These are phyloP conservation scores for Oenanthe sinensis DNA, from an alignment of 129 eudicot species.

Conservation along the genomic window DNA sequence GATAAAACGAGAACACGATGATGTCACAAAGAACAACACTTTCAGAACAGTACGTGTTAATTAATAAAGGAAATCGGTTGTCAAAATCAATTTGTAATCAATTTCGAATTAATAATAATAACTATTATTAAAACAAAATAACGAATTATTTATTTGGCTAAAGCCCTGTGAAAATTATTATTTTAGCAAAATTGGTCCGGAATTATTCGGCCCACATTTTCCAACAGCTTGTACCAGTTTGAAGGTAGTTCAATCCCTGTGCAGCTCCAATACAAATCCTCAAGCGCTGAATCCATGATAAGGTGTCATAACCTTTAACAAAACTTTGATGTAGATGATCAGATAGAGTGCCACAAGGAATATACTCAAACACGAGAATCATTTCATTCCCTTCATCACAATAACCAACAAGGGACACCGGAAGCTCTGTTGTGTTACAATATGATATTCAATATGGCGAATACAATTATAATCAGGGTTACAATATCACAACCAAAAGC, in stretches of 20 bases:
- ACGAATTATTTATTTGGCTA: no score
- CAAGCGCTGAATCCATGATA: conserved; percentile 36
- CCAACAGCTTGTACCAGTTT: conserved; percentile 32
- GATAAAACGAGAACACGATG: no score
- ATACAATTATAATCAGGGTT: not conserved
- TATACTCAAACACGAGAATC: conserved; percentile 39
- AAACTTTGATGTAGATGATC: conserved; percentile 21
- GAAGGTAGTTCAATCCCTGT: conserved; percentile 47
- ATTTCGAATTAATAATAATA: no score
- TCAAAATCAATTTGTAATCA: no score
- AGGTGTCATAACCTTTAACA: not conserved
- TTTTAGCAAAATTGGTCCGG: no score
- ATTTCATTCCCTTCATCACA: conserved; percentile 27
- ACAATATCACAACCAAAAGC: not conserved
- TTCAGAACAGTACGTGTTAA: no score
- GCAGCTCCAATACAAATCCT: conserved; percentile 46
- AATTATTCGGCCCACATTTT: no score
- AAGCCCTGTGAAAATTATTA: no score
- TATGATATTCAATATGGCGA: not conserved
- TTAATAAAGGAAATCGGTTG: no score
- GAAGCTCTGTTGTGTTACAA: no score
- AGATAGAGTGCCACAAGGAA: conserved; percentile 34
- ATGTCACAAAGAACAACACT: no score
- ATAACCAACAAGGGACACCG: conserved; percentile 41
- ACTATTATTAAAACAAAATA: no score